These are phyloP conservation scores for Symbiodinium natans DNA, from an alignment of 73 alveolate genomes.

Conservation along the genomic window DNA sequence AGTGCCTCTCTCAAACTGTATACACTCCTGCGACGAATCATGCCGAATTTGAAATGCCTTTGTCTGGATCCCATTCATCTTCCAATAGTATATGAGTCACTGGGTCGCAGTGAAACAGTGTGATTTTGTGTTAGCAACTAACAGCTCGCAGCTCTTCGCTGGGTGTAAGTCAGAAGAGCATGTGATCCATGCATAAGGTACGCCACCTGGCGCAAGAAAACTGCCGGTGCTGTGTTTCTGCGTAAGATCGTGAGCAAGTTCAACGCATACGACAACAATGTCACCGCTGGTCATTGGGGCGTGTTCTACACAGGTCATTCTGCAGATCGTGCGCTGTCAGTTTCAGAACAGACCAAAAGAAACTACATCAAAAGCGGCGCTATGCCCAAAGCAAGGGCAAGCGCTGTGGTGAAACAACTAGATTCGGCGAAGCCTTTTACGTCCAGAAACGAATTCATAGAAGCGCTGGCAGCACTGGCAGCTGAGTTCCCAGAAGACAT, in stretches of 20 bases:
- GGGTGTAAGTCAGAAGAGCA: no score
- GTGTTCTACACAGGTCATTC: neutral
- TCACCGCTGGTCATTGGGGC: neutral
- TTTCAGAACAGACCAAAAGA: neutral
- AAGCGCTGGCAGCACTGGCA: constrained; percentile 30
- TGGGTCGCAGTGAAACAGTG: neutral
- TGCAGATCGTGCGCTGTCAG: neutral
- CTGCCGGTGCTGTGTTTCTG: neutral
- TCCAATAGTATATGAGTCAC: constrained; percentile 21
- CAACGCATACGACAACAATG: neutral
- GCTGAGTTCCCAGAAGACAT: neutral
- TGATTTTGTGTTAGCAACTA: no score
- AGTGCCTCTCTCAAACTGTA: neutral
- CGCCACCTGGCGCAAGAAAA: neutral
- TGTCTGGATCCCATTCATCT: constrained; percentile 22
- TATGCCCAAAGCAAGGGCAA: neutral
- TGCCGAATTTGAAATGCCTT: neutral
- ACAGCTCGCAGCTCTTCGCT: no score
- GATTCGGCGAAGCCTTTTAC: neutral
- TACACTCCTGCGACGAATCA: neutral
- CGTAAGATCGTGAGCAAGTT: constrained; percentile 15
- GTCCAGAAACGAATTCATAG: constrained; percentile 16
- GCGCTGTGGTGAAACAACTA: neutral
- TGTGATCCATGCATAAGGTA: neutral
- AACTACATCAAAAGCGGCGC: neutral